A percentile compares a stretch with the other conserved stretches of the same genome.
phyloP scores from a whole-genome alignment of 257 asterid genomes.

The Thymus mandschuricus region DNA sequence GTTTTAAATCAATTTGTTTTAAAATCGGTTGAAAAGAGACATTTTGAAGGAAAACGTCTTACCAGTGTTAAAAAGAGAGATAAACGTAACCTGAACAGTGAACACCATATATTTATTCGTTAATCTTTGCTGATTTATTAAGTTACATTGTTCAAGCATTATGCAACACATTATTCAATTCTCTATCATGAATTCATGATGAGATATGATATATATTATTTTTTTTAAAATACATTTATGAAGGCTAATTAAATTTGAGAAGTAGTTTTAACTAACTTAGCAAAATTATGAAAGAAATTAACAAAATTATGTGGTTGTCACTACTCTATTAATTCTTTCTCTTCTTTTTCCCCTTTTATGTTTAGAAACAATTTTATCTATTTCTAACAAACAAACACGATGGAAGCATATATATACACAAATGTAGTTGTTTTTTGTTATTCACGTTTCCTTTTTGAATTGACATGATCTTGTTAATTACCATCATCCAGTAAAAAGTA shows the following conservation, averaged over 20 bases:
- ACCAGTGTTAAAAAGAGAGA: too few relatives aligned
- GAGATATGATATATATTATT: neutral
- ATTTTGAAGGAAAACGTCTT: too few relatives aligned
- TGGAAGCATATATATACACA: neutral
- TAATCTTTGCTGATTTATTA: too few relatives aligned
- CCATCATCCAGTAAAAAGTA: neutral
- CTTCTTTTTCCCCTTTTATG: too few relatives aligned
- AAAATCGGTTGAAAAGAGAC: too few relatives aligned
- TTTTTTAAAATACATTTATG: too few relatives aligned
- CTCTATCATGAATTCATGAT: neutral
- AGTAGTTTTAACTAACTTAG: neutral
- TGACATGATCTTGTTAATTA: neutral
- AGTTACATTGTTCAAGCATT: neutral
- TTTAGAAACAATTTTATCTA: neutral
- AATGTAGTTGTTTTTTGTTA: neutral
- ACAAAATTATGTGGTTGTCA: neutral
- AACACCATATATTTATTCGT: too few relatives aligned
- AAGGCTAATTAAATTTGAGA: neutral
- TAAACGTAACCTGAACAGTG: too few relatives aligned
- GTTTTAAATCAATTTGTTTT: too few relatives aligned
- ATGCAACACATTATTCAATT: neutral
- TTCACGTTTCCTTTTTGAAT: neutral
- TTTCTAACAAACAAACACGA: slow-evolving; percentile 1
- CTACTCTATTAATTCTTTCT: neutral
- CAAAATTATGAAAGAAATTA: neutral